Evolutionary conservation across 2,329 filamentous ascomycete species (phyloP).

Genomic region (Mycosphaerella sp.): DNA sequence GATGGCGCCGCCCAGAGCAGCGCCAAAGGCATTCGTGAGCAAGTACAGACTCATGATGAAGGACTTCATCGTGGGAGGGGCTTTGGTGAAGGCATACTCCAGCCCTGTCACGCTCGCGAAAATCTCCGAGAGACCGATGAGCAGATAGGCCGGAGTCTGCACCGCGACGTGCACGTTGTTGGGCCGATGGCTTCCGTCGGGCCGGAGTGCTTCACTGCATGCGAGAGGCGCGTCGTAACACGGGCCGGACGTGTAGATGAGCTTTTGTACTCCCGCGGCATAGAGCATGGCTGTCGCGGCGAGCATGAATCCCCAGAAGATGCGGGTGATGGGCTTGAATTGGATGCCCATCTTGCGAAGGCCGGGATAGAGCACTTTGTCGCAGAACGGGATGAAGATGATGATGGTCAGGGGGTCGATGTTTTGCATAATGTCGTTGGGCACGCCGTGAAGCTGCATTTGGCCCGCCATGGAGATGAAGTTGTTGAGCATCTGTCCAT

Average conservation of each 20-base stretch:
- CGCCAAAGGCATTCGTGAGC: constrained; percentile 47
- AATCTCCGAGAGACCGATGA: constrained; percentile 42
- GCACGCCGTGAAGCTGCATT: constrained; percentile 41
- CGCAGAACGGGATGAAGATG: constrained; percentile 41
- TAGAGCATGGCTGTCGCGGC: constrained; percentile 48
- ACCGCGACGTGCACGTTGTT: constrained; percentile 38
- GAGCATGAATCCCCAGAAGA: constrained; percentile 48
- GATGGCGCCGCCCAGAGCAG: constrained; percentile 55
- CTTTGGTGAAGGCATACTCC: constrained; percentile 42
- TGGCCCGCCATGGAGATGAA: constrained; percentile 39
- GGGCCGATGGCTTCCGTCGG: constrained; percentile 31
- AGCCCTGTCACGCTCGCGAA: constrained; percentile 41
- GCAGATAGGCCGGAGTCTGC: constrained; percentile 35
- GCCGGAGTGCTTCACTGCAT: constrained; percentile 32
- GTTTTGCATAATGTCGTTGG: constrained; percentile 41
- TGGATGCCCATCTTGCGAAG: constrained; percentile 30
- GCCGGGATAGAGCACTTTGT: constrained; percentile 38
- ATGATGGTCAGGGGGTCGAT: constrained; percentile 39
- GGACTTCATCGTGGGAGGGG: constrained; percentile 39
- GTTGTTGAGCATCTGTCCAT: constrained; percentile 41
- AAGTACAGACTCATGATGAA: constrained; percentile 25
- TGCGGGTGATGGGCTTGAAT: constrained; percentile 46
- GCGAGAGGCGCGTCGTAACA: constrained; percentile 34
- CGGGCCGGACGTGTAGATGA: constrained; percentile 51
- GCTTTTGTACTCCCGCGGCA: constrained; percentile 49